Conservation (phyloP, 805 yeast genomes). For the Lachancea dasiensis region DNA sequence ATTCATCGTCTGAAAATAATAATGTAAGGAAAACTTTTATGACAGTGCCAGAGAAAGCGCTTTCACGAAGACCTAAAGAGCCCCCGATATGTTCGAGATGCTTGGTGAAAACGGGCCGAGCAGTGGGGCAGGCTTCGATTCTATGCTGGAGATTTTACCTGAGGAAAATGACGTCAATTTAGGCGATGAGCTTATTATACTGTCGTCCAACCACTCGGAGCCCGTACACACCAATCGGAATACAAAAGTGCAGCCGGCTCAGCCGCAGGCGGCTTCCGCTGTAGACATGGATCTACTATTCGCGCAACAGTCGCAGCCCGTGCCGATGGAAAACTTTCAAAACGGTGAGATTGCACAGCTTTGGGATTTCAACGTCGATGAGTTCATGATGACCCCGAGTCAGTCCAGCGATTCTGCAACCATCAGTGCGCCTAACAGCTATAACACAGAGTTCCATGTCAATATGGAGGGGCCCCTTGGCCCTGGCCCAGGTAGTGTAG, state of each 20-base stretch:
- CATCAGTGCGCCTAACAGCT: conserved; percentile 33
- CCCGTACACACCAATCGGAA: background rate
- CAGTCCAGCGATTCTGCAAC: conserved; percentile 32
- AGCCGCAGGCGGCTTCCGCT: conserved; percentile 1
- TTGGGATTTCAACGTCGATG: conserved; percentile 37
- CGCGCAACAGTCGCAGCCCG: conserved; percentile 17
- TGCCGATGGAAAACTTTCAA: conserved; percentile 28
- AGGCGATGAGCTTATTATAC: background rate
- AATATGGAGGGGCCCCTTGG: background rate
- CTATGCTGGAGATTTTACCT: conserved; percentile 33
- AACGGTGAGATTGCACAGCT: conserved; percentile 37
- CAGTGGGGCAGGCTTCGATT: conserved; percentile 21
- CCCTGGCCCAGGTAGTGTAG: background rate
- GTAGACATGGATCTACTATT: conserved; percentile 2
- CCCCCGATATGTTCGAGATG: conserved; percentile 7
- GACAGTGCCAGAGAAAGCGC: background rate
- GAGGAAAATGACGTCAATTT: conserved; percentile 24
- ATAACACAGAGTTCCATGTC: conserved; percentile 19
- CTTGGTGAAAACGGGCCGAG: conserved; percentile 8
- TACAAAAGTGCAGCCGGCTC: conserved; percentile 5
- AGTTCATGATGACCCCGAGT: conserved; percentile 33
- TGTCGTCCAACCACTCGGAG: background rate
- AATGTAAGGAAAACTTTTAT: conserved; percentile 5
- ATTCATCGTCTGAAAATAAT: background rate
- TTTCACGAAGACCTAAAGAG: conserved; percentile 6